Conservation (phyloP, 192 early-diverging fungal species). For the Entomortierella lignicola region DNA sequence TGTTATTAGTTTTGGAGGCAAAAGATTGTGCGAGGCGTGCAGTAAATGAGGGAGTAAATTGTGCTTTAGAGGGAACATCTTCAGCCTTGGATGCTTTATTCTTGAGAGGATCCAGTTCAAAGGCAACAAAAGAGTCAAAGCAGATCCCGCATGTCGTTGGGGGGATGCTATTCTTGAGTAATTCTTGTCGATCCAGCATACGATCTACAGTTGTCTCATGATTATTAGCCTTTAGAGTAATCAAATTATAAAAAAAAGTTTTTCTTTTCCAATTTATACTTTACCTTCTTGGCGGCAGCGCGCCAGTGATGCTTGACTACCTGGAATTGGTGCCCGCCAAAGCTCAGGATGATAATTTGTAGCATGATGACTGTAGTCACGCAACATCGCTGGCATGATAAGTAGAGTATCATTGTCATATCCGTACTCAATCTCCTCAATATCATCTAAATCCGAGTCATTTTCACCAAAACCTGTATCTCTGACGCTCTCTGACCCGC, state of each 20-base stretch:
- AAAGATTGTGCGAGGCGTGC: conserved; percentile 39
- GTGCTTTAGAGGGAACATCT: conserved; percentile 11
- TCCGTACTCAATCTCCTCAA: conserved; percentile 44
- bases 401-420: conserved; percentile 37
- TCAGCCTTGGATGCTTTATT: neutral
- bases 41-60: conserved; percentile 28
- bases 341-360: conserved; percentile 52
- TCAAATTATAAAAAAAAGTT: no score
- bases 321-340: conserved; percentile 36
- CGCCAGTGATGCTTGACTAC: conserved; percentile 8
- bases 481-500: no score
- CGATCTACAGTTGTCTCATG: conserved; percentile 21
- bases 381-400: conserved; percentile 52
- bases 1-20: neutral
- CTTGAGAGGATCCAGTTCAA: conserved; percentile 29
- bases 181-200: conserved; percentile 36
- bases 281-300: conserved; percentile 45
- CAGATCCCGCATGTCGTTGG: conserved; percentile 51
- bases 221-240: no score
- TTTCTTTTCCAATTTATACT: no score
- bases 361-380: conserved; percentile 47
- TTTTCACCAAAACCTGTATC: neutral
- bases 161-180: conserved; percentile 41
- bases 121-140: conserved; percentile 38
- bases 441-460: conserved; percentile 28